phyloP scores from a whole-genome alignment of 768 basidiomycete genomes.

The Lactarius vividus region DNA sequence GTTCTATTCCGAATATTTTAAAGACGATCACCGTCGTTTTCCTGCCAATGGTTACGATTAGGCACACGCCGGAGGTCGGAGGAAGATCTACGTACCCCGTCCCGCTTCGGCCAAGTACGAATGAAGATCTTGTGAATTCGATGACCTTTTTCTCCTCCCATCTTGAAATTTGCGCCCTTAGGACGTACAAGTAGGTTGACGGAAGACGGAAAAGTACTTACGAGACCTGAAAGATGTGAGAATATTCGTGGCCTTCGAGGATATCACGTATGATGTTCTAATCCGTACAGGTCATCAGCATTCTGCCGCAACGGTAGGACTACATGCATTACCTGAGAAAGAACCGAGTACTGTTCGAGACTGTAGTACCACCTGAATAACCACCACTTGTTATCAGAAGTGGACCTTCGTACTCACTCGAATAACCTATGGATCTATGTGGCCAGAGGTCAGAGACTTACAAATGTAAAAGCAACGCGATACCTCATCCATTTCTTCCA shows the following conservation, averaged over 20 bases:
- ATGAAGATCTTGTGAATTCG: conserved; percentile 21
- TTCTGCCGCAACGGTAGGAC: background rate
- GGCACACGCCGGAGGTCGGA: background rate
- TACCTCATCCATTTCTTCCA: conserved; percentile 20
- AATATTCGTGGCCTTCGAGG: conserved; percentile 20
- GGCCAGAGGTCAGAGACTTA: background rate
- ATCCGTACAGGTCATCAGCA: background rate
- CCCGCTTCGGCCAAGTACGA: conserved; percentile 52
- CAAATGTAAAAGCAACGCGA: background rate
- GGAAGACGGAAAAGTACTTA: background rate
- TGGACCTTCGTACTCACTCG: conserved; percentile 11
- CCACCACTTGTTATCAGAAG: background rate
- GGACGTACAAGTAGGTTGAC: background rate
- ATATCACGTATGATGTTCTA: conserved; percentile 18
- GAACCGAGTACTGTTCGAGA: conserved; percentile 23
- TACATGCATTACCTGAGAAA: conserved; percentile 14
- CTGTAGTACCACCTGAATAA: background rate
- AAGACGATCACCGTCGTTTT: conserved; percentile 78
- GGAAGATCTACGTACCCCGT: conserved; percentile 51
- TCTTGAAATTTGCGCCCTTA: conserved; percentile 2
- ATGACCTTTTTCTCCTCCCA: conserved; percentile 22
- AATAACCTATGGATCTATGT: conserved; percentile 14
- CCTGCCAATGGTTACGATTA: conserved; percentile 34
- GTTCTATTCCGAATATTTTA: conserved; percentile 69
- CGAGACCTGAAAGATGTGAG: conserved; percentile 25